phyloP scores from a whole-genome alignment of 371 early-diverging fungal species.

The Paraphysoderma sedebokerense region DNA sequence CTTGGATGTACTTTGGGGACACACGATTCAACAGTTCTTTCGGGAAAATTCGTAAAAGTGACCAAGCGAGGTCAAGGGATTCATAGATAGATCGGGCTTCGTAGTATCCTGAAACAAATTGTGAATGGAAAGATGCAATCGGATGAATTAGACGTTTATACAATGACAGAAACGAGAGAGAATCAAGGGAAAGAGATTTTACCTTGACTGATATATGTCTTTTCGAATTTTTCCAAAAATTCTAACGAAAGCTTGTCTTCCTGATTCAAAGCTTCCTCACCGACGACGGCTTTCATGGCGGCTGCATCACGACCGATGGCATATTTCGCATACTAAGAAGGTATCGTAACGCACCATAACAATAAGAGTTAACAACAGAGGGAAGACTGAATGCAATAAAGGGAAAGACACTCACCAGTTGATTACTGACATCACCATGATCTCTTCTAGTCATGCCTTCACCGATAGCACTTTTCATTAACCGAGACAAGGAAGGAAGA shows the following conservation, averaged over 20 bases:
- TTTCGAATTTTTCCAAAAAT: conserved; percentile 99
- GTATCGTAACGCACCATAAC: not conserved
- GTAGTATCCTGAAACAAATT: conserved; percentile 36
- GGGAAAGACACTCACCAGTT: conserved; percentile 48
- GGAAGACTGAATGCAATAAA: no score
- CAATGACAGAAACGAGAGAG: not conserved
- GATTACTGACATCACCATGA: conserved; percentile 99
- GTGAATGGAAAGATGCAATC: not conserved
- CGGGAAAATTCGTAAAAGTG: conserved; percentile 97
- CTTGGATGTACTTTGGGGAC: conserved; percentile 87
- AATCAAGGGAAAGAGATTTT: not conserved
- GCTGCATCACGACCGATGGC: conserved; percentile 99
- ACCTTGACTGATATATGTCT: conserved; percentile 94
- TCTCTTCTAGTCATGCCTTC: conserved; percentile 98
- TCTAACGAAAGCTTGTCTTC: conserved; percentile 98
- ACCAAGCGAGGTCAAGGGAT: conserved; percentile 97
- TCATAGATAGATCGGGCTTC: conserved; percentile 96
- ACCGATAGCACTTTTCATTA: conserved; percentile 99
- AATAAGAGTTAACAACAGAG: not conserved
- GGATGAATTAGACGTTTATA: not conserved
- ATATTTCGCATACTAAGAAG: conserved; percentile 91
- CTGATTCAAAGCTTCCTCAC: conserved; percentile 97
- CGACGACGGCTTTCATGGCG: conserved; percentile 99
- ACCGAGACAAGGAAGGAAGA: conserved; percentile 95
- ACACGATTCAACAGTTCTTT: conserved; percentile 99